A percentile compares a stretch with the other conserved stretches of the same genome.
phyloP scores from a whole-genome alignment of 23 red algal genomes.

The Pyropia yezoensis region DNA sequence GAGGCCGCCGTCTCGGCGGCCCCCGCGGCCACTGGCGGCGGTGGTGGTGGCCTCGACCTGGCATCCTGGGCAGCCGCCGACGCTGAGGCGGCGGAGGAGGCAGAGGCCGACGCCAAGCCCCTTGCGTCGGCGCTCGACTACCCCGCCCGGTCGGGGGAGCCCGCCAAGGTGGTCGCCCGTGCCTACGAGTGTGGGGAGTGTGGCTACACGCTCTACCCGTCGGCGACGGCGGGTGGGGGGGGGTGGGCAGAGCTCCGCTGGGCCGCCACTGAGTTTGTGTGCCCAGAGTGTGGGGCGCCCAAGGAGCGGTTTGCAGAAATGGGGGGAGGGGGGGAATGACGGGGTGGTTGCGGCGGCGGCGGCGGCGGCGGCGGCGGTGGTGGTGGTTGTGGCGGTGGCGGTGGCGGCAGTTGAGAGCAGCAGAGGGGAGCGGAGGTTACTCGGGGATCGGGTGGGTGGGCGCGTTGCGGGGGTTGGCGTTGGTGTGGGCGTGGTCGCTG shows the following conservation, averaged over 20 bases:
- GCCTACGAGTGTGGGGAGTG: constrained; percentile 82
- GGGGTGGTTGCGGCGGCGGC: not conserved
- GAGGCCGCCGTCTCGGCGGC: constrained; percentile 12
- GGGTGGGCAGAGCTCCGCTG: constrained; percentile 64
- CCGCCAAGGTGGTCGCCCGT: constrained; percentile 46
- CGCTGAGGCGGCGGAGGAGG: constrained; percentile 27
- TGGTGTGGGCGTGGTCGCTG: too few species aligned
- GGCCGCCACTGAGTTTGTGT: constrained; percentile 82
- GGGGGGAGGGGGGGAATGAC: not conserved
- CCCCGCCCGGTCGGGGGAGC: constrained; percentile 43
- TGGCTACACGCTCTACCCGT: constrained; percentile 86
- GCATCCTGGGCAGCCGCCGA: constrained; percentile 28
- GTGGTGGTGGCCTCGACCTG: constrained; percentile 31
- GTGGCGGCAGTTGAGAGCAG: not conserved
- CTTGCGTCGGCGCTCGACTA: constrained; percentile 36
- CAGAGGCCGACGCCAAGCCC: constrained; percentile 31
- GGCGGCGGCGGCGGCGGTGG: not conserved
- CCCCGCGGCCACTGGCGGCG: constrained; percentile 26
- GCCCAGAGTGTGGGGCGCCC: constrained; percentile 82
- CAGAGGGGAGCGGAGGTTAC: not conserved
- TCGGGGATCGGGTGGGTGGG: not conserved
- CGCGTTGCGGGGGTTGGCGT: too few species aligned
- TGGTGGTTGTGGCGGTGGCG: not conserved
- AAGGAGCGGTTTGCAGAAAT: constrained; percentile 80
- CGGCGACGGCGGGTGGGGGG: constrained; percentile 18